Evolutionary conservation across 2,329 filamentous ascomycete species (phyloP).

Genomic region (Ophiostoma angusticollis): DNA sequence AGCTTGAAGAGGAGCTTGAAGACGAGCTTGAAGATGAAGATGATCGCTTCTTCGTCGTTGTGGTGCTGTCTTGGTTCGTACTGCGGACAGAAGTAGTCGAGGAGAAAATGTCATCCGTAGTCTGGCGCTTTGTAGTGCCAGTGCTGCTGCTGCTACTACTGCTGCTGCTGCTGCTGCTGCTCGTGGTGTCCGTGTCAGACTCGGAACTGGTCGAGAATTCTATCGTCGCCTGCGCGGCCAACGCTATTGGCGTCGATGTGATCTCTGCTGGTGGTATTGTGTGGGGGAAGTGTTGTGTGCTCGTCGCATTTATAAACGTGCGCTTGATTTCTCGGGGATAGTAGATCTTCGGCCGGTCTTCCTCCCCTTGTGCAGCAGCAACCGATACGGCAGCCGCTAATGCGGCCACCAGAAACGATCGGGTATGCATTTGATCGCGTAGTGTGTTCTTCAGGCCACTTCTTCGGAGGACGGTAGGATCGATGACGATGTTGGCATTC

Average conservation of each 20-base stretch:
- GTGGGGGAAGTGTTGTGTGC: constrained; percentile 20
- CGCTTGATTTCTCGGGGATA: constrained; percentile 45
- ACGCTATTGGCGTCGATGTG: constrained; percentile 6
- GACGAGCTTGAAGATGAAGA: not conserved
- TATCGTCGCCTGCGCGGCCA: no score
- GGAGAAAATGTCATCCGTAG: constrained; percentile 10
- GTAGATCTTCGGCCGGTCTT: constrained; percentile 38
- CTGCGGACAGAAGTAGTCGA: not conserved
- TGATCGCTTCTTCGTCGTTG: not conserved
- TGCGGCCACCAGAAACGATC: constrained; percentile 35
- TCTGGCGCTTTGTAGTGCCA: constrained; percentile 14
- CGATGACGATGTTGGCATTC: constrained; percentile 5
- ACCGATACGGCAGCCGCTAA: constrained; percentile 34
- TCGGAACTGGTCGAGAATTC: constrained; percentile 1
- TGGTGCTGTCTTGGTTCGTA: not conserved
- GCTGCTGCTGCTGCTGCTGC: not conserved
- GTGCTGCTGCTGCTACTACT: not conserved
- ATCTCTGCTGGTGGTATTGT: constrained; percentile 15
- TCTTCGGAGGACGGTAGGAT: not conserved
- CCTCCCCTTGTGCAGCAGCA: constrained; percentile 31
- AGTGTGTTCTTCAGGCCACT: no score
- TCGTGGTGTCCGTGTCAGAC: not conserved
- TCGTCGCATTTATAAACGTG: constrained; percentile 32
- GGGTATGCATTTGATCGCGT: constrained; percentile 43
- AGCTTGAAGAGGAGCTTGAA: constrained; percentile 2